Percentiles rank a stretch among this genome's conserved stretches.
Evolutionary conservation across 306 rosid species (phyloP).

Genomic region (Vachellia collinsii): DNA sequence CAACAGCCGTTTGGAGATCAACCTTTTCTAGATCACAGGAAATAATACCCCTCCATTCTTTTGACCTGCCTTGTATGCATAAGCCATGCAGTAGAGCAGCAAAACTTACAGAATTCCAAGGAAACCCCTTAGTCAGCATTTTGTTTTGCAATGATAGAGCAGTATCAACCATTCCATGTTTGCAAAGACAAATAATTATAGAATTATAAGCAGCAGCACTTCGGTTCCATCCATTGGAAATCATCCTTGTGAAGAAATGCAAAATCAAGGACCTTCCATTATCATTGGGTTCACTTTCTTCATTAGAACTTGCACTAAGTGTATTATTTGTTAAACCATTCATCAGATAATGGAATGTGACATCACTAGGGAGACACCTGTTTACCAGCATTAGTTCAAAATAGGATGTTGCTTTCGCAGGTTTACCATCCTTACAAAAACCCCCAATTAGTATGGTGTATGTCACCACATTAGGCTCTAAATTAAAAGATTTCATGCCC

Average conservation of each 20-base stretch:
- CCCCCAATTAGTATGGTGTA: conserved; percentile 74
- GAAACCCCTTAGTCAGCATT: conserved; percentile 58
- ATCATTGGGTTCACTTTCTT: conserved; percentile 36
- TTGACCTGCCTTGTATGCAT: conserved; percentile 63
- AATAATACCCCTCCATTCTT: conserved; percentile 67
- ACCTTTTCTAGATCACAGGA: conserved; percentile 47
- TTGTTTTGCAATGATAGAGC: conserved; percentile 61
- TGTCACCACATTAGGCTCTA: conserved; percentile 82
- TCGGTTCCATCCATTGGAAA: conserved; percentile 64
- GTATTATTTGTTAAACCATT: conserved; percentile 65
- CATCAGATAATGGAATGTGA: conserved; percentile 67
- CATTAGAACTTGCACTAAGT: conserved; percentile 21
- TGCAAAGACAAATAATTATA: conserved; percentile 70
- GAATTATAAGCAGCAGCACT: conserved; percentile 67
- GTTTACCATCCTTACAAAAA: conserved; percentile 63
- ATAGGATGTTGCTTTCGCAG: conserved; percentile 62
- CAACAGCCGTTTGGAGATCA: conserved; percentile 61
- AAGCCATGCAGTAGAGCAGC: conserved; percentile 69
- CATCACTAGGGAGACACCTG: conserved; percentile 73
- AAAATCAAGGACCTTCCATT: conserved; percentile 49
- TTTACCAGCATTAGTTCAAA: conserved; percentile 76
- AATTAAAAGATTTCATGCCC: conserved; percentile 61
- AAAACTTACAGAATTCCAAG: conserved; percentile 61
- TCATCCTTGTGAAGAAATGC: conserved; percentile 63
- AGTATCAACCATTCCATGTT: conserved; percentile 66